Percentiles rank a stretch among this genome's conserved stretches.
phyloP scores from a whole-genome alignment of 2,329 filamentous ascomycete genomes.

The Claviceps maximensis region DNA sequence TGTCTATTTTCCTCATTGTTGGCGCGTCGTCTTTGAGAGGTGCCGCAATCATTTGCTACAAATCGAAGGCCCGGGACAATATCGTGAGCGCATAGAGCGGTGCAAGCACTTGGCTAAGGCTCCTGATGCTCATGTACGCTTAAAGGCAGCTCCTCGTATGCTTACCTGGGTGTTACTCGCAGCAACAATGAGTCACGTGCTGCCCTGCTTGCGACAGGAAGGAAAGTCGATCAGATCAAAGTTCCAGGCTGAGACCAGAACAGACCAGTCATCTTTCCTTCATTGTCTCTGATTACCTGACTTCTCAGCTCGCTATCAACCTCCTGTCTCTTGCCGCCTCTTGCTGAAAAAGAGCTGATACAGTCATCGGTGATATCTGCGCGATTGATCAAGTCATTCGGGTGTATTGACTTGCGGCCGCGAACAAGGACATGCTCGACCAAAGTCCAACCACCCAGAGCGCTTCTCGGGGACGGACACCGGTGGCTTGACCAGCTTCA shows the following conservation, averaged over 20 bases:
- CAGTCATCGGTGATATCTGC: background rate
- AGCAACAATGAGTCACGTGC: background rate
- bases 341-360: background rate
- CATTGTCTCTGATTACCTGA: no score
- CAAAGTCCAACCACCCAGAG: background rate
- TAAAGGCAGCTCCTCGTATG: no score
- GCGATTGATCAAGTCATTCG: background rate
- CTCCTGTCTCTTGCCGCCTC: background rate
- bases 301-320: background rate
- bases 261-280: no score
- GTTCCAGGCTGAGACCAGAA: no score
- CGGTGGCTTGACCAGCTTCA: background rate
- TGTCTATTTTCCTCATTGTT: no score
- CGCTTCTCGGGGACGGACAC: background rate
- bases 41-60: no score
- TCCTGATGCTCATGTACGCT: no score
- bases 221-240: background rate
- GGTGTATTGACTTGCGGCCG: background rate
- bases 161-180: background rate
- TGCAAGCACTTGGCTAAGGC: no score
- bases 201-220: background rate
- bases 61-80: no score
- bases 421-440: no score
- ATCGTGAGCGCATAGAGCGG: no score
- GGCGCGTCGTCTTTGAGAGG: no score